These are phyloP conservation scores for Penicillium goetzii DNA, from an alignment of 495 filamentous ascomycete species.

Conservation along the genomic window DNA sequence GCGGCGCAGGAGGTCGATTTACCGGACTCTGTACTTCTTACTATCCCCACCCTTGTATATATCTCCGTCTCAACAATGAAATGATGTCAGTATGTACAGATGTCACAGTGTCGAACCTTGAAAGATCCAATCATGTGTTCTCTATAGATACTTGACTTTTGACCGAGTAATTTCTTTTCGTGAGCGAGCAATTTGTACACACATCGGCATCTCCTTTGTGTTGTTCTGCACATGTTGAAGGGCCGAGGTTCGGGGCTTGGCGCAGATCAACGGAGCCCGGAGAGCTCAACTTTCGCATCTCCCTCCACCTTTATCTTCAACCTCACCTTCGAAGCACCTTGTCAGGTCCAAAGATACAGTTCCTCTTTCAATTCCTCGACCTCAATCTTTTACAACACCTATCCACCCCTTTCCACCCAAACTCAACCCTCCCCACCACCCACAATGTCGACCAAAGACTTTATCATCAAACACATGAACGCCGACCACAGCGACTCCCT, in stretches of 20 bases:
- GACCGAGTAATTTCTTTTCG: not conserved
- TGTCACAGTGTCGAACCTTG: not conserved
- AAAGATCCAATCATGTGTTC: not conserved
- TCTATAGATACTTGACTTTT: not conserved
- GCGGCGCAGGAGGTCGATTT: conserved; percentile 14
- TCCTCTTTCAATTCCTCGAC: not conserved
- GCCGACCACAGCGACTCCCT: conserved; percentile 70
- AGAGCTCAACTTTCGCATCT: not conserved
- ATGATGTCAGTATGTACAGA: not conserved
- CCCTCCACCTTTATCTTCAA: not conserved
- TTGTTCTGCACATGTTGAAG: not conserved
- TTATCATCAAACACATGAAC: conserved; percentile 83
- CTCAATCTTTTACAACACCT: not conserved
- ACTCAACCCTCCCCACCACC: not conserved
- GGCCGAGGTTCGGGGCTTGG: conserved; percentile 32
- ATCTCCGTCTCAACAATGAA: conserved; percentile 10
- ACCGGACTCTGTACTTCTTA: conserved; percentile 15
- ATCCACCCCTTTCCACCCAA: not conserved
- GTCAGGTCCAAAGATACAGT: not conserved
- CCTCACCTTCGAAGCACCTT: not conserved
- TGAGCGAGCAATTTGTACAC: not conserved
- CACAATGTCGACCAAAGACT: conserved; percentile 51
- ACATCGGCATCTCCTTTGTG: not conserved
- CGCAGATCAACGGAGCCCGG: conserved; percentile 14
- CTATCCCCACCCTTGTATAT: conserved; percentile 12